Percentiles rank a stretch among this genome's conserved stretches.
Conservation (phyloP, 2,329 filamentous ascomycete genomes). For the Tolypocladium amazonense region DNA sequence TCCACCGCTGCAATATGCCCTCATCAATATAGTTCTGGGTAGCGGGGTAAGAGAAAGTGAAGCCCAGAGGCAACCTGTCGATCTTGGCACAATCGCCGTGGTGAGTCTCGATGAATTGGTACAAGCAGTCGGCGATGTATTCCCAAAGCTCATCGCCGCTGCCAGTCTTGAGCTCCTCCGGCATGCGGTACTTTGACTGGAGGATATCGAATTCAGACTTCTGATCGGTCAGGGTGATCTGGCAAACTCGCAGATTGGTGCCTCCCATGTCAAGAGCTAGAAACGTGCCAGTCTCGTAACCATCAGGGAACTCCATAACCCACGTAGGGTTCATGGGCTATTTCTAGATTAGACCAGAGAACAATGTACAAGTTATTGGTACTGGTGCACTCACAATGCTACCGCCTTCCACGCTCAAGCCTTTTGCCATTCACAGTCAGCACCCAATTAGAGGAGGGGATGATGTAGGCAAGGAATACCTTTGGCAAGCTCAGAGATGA, state of each 20-base stretch:
- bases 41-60: conserved; percentile 93
- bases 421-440: conserved; percentile 28
- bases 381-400: conserved; percentile 62
- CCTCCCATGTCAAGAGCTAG: conserved; percentile 92
- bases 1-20: conserved; percentile 88
- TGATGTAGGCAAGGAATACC: conserved; percentile 33
- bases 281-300: conserved; percentile 77
- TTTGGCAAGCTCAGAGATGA: conserved; percentile 78
- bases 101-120: conserved; percentile 83
- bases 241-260: conserved; percentile 89
- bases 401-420: conserved; percentile 76
- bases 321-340: conserved; percentile 97
- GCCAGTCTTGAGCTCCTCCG: conserved; percentile 82
- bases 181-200: conserved; percentile 93
- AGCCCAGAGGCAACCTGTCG: conserved; percentile 67
- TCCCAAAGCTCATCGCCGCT: conserved; percentile 82
- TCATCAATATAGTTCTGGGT: conserved; percentile 91
- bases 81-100: conserved; percentile 56
- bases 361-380: background rate
- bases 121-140: conserved; percentile 85
- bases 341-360: conserved; percentile 8
- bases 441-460: background rate
- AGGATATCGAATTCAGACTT: conserved; percentile 90
- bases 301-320: conserved; percentile 84
- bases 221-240: conserved; percentile 78